Base-by-base conservation (phyloP, 331 rosid genomes). In the Ulmus americana region DNA sequence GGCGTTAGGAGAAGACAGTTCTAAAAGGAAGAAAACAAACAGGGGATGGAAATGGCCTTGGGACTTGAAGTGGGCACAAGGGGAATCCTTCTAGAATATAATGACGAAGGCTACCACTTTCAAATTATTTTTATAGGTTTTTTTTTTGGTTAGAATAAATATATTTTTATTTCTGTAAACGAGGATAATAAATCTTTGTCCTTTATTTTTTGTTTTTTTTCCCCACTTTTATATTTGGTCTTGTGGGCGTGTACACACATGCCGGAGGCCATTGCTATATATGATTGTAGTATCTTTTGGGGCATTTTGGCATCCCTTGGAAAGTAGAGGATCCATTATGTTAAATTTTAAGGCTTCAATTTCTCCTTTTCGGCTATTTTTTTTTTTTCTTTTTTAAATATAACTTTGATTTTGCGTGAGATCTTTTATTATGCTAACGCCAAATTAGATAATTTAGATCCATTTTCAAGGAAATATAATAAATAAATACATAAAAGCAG, bases 31-130 rank as follows among this genome's bases (percentile, higher is more conserved):
- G 56, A 49, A 65, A 71, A 22, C 38, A 8, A 22, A 20, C 5
- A 39, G 40, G 0, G 10, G 22, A 45, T 43, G 73, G 58, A 20
- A 20, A 58, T 18, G 74, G 75, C 61, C 69, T 59, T 59, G 45
- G 60, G 70, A 57, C 68, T 55, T 68, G 39, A 20, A 51, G 72
- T 64, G 70, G 76, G 74, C 78, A 13, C 68, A 42, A 28, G 35
- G 64, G 64, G 74, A 83, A 77, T 79, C 80, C 83, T 69, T 75
- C 63, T 68, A 63, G 78, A 64, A 70, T 56, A 63, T 65, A 56
- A 9, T 62, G 81, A 69, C 43, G 59, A 58, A 51, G 68, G 38
- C 59, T 61, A 69, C 73, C 82, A 58, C 65, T 46, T 16, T 59
- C 42, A 55, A 61, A 47, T 74, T 61, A 35, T n/a, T 62, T 16